Evolutionary conservation across 306 rosid species (phyloP), one percentile per base, ranked within the genome.

Genomic region (Corylus avellana): DNA sequence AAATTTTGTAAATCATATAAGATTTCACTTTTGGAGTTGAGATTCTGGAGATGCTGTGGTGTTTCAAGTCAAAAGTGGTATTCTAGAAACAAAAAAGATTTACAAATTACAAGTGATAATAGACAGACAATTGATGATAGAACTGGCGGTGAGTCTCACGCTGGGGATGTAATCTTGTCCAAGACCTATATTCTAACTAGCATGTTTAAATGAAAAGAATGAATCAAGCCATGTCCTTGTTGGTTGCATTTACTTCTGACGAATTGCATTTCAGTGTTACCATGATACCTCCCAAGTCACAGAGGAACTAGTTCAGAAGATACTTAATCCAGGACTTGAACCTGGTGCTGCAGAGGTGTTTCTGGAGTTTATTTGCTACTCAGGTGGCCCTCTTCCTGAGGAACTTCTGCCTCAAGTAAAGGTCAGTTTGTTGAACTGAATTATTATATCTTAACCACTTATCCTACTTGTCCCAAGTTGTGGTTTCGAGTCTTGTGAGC

Each of bases 301-400:
- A 18, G 95, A 92, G 68, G 98, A 94, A 75, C 89, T 94, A 50
- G 98, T 94, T 62, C 79, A 91, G 72, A 77, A 88, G 72, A 92
- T 94, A 72, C 98, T 94, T 77, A 87, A 83, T 81, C 98, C 97
- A 75, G 98, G 98, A 80, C 83, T 94, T 64, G 92, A 92, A 82
- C 95, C 97, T 44, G 98, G 98, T 32, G 98, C 98, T 8, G 97
- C 85, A 5, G 97, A 92, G 70, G 92, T 94, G 71, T 94, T 94
- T 85, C 92, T 94, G 29, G 98, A 92, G 90, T 94, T 94, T 64
- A 90, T 94, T 80, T 94, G 97, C 85, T 94, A 92, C 82, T 94
- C 98, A 1, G 95, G 87, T 29, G 97, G 98, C 75, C 98, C 97
- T 63, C 98, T 94, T 84, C 98, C 98, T 2, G 98, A 94, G 81